Evolutionary conservation across 257 asterid species (phyloP).

Genomic region (Solanum clarkiae): DNA sequence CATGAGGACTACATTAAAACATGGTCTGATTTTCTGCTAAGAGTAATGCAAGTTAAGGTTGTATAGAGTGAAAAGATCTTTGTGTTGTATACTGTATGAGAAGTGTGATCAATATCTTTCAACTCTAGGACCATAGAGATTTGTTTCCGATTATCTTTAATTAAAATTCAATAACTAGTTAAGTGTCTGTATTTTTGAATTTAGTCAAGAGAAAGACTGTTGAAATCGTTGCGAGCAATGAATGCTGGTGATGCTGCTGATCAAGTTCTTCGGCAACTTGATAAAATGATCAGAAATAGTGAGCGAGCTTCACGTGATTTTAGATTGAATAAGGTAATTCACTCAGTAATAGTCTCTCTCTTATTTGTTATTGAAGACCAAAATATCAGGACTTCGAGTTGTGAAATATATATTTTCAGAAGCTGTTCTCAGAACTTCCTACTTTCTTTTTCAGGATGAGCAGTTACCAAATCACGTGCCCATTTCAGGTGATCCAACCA

Average conservation of each 20-base stretch:
- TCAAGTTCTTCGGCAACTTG: conserved; percentile 80
- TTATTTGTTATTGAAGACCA: neutral
- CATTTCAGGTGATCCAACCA: conserved; percentile 41
- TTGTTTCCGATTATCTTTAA: neutral
- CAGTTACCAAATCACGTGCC: conserved; percentile 40
- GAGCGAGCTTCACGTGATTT: conserved; percentile 81
- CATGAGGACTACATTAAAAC: neutral
- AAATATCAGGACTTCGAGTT: neutral
- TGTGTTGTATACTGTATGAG: neutral
- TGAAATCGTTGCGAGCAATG: conserved; percentile 75
- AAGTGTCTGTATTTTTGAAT: neutral
- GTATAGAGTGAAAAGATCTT: neutral
- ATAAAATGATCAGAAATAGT: conserved; percentile 67
- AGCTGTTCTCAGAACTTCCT: conserved; percentile 4
- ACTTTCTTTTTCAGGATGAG: conserved; percentile 47
- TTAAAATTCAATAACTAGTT: neutral
- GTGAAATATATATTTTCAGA: neutral
- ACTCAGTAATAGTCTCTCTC: neutral
- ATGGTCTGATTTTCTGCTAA: neutral
- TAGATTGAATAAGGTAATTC: conserved; percentile 56
- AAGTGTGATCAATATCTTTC: neutral
- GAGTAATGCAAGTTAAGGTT: neutral
- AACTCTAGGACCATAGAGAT: neutral
- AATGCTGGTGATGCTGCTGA: conserved; percentile 99
- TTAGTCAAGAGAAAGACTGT: conserved; percentile 83